These are phyloP conservation scores for Acacia acuminata DNA, from an alignment of 306 rosid species.

Conservation along the genomic window DNA sequence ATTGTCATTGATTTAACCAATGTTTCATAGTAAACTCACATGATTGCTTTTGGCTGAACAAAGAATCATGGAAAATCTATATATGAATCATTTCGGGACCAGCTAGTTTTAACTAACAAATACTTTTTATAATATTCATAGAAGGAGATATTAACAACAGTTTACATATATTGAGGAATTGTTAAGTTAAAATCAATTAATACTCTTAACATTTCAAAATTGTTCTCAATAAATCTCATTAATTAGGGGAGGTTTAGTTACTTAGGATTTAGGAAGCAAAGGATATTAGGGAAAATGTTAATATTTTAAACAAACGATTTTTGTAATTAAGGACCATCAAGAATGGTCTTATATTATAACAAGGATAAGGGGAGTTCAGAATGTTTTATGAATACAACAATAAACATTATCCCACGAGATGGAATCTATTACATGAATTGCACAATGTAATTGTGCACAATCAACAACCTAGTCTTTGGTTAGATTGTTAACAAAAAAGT, in stretches of 20 bases:
- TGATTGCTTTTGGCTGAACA: neutral
- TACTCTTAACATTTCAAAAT: no score
- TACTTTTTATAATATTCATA: no score
- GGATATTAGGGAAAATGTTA: neutral
- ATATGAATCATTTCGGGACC: neutral
- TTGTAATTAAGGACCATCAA: neutral
- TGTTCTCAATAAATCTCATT: neutral
- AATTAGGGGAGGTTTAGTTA: no score
- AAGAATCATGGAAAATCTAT: neutral
- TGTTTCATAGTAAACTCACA: neutral
- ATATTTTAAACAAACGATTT: neutral
- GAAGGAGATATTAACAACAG: no score
- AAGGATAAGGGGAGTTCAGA: neutral
- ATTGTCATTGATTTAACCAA: neutral
- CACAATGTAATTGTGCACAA: no score
- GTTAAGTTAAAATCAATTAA: neutral
- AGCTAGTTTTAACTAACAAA: neutral
- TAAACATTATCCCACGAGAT: no score
- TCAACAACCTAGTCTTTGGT: no score
- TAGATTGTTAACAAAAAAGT: no score
- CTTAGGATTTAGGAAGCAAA: neutral
- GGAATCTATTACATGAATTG: no score
- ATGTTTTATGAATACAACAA: neutral
- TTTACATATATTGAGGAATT: no score
- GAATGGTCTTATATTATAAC: neutral